These are phyloP conservation scores for Aspergillus bridgeri DNA, from an alignment of 495 filamentous ascomycete genomes.

Conservation along the genomic window DNA sequence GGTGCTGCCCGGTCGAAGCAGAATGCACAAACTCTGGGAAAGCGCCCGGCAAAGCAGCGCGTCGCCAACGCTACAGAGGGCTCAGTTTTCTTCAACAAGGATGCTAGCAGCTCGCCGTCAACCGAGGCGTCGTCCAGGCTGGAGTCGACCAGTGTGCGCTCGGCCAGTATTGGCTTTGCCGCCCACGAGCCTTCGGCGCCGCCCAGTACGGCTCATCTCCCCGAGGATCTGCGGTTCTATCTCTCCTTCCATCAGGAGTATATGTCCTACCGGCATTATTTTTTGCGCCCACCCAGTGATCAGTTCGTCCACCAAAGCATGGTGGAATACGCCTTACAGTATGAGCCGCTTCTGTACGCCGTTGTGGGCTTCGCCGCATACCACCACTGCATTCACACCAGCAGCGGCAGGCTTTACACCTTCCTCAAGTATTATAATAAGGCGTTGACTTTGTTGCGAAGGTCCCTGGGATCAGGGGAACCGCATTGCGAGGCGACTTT, in stretches of 20 bases:
- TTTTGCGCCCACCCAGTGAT: conserved; percentile 61
- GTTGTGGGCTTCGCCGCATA: conserved; percentile 91
- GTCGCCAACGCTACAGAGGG: conserved; percentile 27
- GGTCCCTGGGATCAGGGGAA: conserved; percentile 65
- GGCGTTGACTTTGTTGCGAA: conserved; percentile 72
- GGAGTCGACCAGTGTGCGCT: conserved; percentile 34
- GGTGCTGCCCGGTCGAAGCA: conserved; percentile 21
- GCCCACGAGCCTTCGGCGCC: conserved; percentile 21
- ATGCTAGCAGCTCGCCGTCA: conserved; percentile 43
- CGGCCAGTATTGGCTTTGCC: conserved; percentile 31
- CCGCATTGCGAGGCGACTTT: conserved; percentile 71
- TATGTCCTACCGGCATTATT: conserved; percentile 77
- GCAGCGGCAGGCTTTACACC: conserved; percentile 66
- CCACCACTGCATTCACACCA: conserved; percentile 67
- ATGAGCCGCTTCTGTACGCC: conserved; percentile 84
- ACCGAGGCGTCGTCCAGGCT: conserved; percentile 36
- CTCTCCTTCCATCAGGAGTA: conserved; percentile 72
- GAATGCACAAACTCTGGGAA: conserved; percentile 39
- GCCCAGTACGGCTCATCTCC: conserved; percentile 42
- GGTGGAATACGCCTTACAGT: conserved; percentile 65
- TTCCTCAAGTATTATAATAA: conserved; percentile 90
- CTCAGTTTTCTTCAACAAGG: conserved; percentile 34
- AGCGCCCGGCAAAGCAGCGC: conserved; percentile 39
- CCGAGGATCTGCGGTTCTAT: conserved; percentile 71
- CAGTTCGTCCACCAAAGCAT: conserved; percentile 71